These are phyloP conservation scores for Solanum megistacrolobum DNA, from an alignment of 257 asterid species.

Conservation along the genomic window DNA sequence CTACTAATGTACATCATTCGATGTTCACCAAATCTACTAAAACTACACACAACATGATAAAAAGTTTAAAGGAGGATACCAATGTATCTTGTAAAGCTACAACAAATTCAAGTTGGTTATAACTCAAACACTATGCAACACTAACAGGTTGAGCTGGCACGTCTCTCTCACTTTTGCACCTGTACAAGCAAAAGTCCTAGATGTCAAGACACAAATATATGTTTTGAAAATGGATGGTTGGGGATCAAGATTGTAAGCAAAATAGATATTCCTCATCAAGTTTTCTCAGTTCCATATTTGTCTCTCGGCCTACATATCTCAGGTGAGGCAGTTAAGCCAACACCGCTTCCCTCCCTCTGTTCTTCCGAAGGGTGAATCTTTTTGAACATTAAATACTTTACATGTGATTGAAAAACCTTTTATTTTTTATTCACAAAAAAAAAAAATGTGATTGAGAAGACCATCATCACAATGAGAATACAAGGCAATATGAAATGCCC, in stretches of 20 bases:
- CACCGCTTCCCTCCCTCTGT: background rate
- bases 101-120: background rate
- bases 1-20: background rate
- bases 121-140: constrained; percentile 5
- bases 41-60: background rate
- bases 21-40: background rate
- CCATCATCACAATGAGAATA: background rate
- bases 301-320: background rate
- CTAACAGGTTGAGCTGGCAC: constrained; percentile 12
- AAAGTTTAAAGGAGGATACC: background rate
- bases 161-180: constrained; percentile 31
- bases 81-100: background rate
- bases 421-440: background rate
- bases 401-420: background rate
- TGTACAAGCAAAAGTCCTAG: constrained; percentile 2
- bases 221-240: background rate
- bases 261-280: background rate
- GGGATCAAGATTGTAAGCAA: background rate
- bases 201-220: background rate
- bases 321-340: background rate
- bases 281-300: background rate
- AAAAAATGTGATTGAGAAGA: background rate
- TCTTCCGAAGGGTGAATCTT: background rate
- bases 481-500: background rate
- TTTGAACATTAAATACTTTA: background rate